Evolutionary conservation across 2,329 filamentous ascomycete species (phyloP).

Genomic region (Fusarium avenaceum): DNA sequence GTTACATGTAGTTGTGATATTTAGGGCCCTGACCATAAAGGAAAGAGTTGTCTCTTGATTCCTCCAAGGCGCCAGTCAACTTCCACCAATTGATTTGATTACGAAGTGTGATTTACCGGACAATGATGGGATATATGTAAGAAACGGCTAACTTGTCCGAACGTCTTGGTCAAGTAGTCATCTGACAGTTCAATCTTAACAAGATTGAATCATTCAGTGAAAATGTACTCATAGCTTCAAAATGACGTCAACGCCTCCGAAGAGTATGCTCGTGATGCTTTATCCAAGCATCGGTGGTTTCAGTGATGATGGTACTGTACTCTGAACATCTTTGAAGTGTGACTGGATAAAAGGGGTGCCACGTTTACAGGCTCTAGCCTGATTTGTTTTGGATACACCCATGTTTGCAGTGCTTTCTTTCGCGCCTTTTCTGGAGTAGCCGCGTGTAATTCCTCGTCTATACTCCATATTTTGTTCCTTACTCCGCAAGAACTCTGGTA

Average conservation of each 20-base stretch:
- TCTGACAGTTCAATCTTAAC: not conserved
- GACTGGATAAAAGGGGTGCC: slow-evolving; percentile 40
- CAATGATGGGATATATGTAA: not conserved
- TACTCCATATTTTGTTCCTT: slow-evolving; percentile 24
- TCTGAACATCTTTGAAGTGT: slow-evolving; percentile 30
- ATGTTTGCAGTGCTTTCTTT: slow-evolving; percentile 22
- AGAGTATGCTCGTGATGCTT: slow-evolving; percentile 30
- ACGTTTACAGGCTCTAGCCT: slow-evolving; percentile 44
- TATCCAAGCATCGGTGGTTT: slow-evolving; percentile 29
- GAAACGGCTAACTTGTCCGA: not conserved
- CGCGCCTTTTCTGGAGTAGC: slow-evolving; percentile 18
- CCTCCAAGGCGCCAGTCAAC: slow-evolving; percentile 16
- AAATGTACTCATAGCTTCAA: not conserved
- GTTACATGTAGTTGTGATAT: slow-evolving; percentile 25
- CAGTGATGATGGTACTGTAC: slow-evolving; percentile 14
- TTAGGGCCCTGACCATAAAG: slow-evolving; percentile 29
- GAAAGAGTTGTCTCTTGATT: slow-evolving; percentile 5
- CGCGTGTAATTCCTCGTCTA: slow-evolving; percentile 16
- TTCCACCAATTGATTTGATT: slow-evolving; percentile 38
- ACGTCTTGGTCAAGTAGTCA: not conserved
- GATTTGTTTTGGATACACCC: slow-evolving; percentile 12
- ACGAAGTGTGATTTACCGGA: not conserved
- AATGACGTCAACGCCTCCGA: slow-evolving; percentile 47
- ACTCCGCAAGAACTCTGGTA: not conserved
- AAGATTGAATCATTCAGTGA: not conserved